Evolutionary conservation across 179 eudicot species (phyloP), one percentile per base, ranked within the genome.

Genomic region (Gypsophila paniculata): DNA sequence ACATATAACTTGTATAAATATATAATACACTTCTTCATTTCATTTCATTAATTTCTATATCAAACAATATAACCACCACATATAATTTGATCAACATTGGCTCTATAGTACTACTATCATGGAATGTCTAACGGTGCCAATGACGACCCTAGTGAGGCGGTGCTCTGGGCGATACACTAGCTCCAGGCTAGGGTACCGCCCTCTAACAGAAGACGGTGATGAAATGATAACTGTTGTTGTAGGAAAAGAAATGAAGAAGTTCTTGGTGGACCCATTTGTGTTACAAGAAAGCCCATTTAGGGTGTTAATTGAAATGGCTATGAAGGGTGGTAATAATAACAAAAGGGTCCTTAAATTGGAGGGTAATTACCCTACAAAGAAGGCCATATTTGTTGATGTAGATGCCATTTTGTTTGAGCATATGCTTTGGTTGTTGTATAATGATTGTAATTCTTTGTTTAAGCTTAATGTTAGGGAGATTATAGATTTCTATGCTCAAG

Each of bases 341-440:
- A 34, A 29, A 29, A 81, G 67, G 19, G 51, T 32, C 0, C 32
- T 65, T 13, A 75, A 18, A 65, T 18, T 55, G 78, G 55, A 59
- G 38, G 62, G 49, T 9, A 23, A 2, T 65, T 22, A 42, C 46
- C 46, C 8, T 39, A 53, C 11, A 1, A 68, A 69, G 63, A 80
- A 64, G 72, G 87, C 71, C 75, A 75, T 90, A 15, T 86, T 74
- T 86, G 87, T 87, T n/a, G 91, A 84, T 64, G 91, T 90, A 38
- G 96, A 90, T 80, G 85, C 82, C 0, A 87, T 90, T 46, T 83
- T 90, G 82, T 90, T 90, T 72, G 91, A 90, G 86, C 96, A 90
- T 75, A 82, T 90, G 93, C 64, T 90, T 72, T 90, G 96, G 96
- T 75, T 90, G 89, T 82, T 89, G 91, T 75, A 79, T 44, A 83